phyloP scores from a whole-genome alignment of 2,329 filamentous ascomycete species.

The Alternaria burnsii region DNA sequence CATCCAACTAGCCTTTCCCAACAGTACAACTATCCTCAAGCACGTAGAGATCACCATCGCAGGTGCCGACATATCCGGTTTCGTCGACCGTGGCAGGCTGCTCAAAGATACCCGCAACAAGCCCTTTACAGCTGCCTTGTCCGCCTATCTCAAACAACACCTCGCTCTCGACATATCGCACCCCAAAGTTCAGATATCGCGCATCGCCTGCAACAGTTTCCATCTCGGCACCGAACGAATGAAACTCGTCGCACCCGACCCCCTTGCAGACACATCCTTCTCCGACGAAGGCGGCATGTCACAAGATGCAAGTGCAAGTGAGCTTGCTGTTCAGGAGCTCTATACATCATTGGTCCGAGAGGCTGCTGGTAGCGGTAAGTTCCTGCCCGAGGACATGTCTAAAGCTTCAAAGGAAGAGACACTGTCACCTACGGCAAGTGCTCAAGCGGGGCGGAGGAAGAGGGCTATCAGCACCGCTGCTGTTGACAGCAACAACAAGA shows the following conservation, averaged over 20 bases:
- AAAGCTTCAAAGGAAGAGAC: slow-evolving; percentile 27
- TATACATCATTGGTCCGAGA: slow-evolving; percentile 42
- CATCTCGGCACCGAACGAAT: slow-evolving; percentile 51
- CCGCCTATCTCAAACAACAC: slow-evolving; percentile 51
- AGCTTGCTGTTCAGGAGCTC: slow-evolving; percentile 45
- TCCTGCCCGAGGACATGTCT: slow-evolving; percentile 32
- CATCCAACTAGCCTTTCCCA: slow-evolving; percentile 48
- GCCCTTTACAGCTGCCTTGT: slow-evolving; percentile 54
- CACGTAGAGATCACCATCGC: slow-evolving; percentile 56
- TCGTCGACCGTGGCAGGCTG: slow-evolving; percentile 41
- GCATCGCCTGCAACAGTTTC: slow-evolving; percentile 55
- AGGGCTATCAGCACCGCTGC: slow-evolving; percentile 38
- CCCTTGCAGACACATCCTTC: slow-evolving; percentile 33
- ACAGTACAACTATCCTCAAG: slow-evolving; percentile 46
- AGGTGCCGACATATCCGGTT: slow-evolving; percentile 50
- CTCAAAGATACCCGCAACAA: slow-evolving; percentile 21
- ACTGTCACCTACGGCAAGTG: slow-evolving; percentile 35
- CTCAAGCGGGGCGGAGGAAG: slow-evolving; percentile 30
- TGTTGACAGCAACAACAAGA: slow-evolving; percentile 33
- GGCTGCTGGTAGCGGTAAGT: slow-evolving; percentile 45
- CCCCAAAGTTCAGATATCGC: slow-evolving; percentile 51
- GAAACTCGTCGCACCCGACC: slow-evolving; percentile 48
- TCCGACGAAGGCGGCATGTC: slow-evolving; percentile 31
- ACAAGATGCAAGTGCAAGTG: slow-evolving; percentile 40
- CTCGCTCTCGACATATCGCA: slow-evolving; percentile 54